Evolutionary conservation across 768 basidiomycete species (phyloP).

Genomic region (Suillus paluster): DNA sequence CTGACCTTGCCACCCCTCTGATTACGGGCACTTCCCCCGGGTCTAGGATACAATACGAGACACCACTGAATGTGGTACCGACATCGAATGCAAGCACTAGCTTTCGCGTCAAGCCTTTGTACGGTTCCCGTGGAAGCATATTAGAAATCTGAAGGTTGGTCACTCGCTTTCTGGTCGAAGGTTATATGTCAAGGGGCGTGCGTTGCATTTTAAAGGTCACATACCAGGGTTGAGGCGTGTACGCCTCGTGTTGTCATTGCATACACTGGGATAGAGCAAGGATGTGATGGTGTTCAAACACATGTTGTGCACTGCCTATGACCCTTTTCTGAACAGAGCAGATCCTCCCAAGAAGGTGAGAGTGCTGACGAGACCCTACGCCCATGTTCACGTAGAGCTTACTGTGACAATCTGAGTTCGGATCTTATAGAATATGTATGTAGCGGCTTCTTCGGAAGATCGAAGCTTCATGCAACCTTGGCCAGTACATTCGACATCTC

Average conservation of each 20-base stretch:
- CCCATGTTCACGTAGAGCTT: not conserved
- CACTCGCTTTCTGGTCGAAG: not conserved
- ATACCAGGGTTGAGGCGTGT: not conserved
- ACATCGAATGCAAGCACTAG: slow-evolving; percentile 56
- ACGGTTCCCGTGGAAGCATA: slow-evolving; percentile 37
- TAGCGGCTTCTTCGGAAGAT: not conserved
- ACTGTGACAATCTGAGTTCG: not conserved
- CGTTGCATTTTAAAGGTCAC: not conserved
- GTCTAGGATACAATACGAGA: slow-evolving; percentile 45
- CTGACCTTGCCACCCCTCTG: slow-evolving; percentile 31
- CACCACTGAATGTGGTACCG: slow-evolving; percentile 55
- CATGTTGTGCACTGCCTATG: not conserved
- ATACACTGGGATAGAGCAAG: not conserved
- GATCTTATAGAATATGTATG: not conserved
- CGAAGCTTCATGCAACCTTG: not conserved
- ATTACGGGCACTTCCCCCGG: slow-evolving; percentile 32
- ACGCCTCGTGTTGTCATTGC: not conserved
- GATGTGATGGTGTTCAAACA: not conserved
- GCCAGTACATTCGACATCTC: too few species aligned
- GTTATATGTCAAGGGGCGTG: not conserved
- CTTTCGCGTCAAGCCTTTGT: slow-evolving; percentile 42
- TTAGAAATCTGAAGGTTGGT: not conserved
- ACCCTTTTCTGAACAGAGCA: not conserved
- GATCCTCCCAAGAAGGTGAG: not conserved
- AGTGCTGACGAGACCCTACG: not conserved